Percentiles rank a stretch among this genome's conserved stretches.
phyloP scores from a whole-genome alignment of 179 eudicot species.

The Spinacia oleracea region DNA sequence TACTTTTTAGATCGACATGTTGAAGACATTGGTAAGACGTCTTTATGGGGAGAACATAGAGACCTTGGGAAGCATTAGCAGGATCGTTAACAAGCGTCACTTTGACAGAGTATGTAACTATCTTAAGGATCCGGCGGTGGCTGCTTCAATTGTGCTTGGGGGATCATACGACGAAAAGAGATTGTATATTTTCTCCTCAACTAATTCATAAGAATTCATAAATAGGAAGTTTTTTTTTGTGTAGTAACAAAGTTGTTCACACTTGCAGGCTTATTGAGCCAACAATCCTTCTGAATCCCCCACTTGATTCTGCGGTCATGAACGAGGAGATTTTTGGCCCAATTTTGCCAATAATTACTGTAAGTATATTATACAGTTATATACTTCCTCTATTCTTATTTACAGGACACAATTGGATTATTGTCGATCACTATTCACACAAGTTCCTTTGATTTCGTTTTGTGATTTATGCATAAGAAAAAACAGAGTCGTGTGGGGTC shows the following conservation, averaged over 20 bases:
- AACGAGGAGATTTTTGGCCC: constrained; percentile 97
- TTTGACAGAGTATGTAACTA: constrained; percentile 61
- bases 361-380: constrained; percentile 21
- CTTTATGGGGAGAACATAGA: constrained; percentile 56
- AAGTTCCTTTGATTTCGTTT: too few relatives aligned
- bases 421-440: too few relatives aligned
- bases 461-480: too few relatives aligned
- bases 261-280: constrained; percentile 77
- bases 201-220: neutral
- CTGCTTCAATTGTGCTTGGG: constrained; percentile 62
- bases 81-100: constrained; percentile 65
- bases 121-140: constrained; percentile 41
- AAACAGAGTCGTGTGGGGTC: too few relatives aligned
- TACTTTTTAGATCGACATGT: constrained; percentile 51
- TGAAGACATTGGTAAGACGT: constrained; percentile 46
- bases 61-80: constrained; percentile 50
- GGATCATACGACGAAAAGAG: constrained; percentile 58
- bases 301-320: constrained; percentile 82
- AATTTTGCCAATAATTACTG: constrained; percentile 88
- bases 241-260: neutral
- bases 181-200: constrained; percentile 30
- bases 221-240: neutral
- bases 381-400: too few relatives aligned
- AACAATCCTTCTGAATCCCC: constrained; percentile 84
- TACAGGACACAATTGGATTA: too few relatives aligned